Conservation (phyloP, 2,329 filamentous ascomycete species). For the Hawksworthiomyces lignivorus region DNA sequence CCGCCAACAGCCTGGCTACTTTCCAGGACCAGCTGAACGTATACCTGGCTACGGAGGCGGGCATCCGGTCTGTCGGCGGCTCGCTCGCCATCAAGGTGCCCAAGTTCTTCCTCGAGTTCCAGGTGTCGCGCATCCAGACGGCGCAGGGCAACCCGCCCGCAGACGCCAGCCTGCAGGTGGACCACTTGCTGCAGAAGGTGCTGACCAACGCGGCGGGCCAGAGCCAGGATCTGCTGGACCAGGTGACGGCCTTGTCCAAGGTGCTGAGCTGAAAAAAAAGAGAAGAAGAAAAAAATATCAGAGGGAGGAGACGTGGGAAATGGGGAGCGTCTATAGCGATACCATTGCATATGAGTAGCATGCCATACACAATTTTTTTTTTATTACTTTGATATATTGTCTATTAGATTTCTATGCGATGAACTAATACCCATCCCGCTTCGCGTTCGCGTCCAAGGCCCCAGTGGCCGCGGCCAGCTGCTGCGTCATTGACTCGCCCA, state of each 20-base stretch:
- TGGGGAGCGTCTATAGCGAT: too few species aligned
- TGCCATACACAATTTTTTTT: too few species aligned
- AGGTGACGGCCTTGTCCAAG: conserved; percentile 38
- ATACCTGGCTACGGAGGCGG: conserved; percentile 53
- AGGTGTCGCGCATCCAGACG: conserved; percentile 51
- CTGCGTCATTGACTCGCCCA: conserved; percentile 25
- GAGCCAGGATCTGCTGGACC: conserved; percentile 38
- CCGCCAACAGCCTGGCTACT: conserved; percentile 37
- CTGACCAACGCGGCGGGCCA: conserved; percentile 45
- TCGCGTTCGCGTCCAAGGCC: too few species aligned
- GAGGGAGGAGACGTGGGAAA: too few species aligned
- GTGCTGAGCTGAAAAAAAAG: too few species aligned
- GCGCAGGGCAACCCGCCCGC: conserved; percentile 48
- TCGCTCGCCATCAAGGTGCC: conserved; percentile 51
- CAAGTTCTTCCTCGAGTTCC: conserved; percentile 55
- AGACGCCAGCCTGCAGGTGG: conserved; percentile 44
- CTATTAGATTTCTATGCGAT: too few species aligned
- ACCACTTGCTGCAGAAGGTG: conserved; percentile 51
- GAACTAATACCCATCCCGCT: conserved; percentile 11
- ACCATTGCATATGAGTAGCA: too few species aligned
- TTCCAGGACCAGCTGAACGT: conserved; percentile 48
- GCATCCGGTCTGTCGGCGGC: conserved; percentile 45
- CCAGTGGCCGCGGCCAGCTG: conserved; percentile 25
- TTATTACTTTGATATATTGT: too few species aligned
- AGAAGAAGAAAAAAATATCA: too few species aligned